A percentile compares a stretch with the other conserved stretches of the same genome.
Evolutionary conservation across 352 stramenopile species (phyloP).

Genomic region (Pythium dissimile): DNA sequence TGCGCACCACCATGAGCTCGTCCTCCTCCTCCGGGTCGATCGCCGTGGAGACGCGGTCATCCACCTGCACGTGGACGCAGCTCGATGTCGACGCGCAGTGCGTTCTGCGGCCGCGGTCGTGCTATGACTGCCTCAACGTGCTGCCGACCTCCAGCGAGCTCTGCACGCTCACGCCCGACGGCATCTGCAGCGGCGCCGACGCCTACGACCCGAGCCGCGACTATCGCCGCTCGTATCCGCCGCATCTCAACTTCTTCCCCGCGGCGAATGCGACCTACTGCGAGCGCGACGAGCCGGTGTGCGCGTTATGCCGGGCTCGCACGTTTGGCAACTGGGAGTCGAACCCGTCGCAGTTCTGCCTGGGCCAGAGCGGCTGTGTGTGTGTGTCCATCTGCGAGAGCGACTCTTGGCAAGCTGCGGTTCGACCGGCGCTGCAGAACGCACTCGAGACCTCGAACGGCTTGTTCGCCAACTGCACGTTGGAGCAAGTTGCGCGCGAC

Average conservation of each 20-base stretch:
- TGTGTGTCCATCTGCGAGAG: conserved; percentile 54
- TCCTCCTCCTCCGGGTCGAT: conserved; percentile 8
- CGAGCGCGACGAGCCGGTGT: conserved; percentile 32
- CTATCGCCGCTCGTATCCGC: conserved; percentile 44
- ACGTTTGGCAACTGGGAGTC: conserved; percentile 29
- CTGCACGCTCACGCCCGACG: conserved; percentile 46
- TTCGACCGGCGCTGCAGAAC: conserved; percentile 29
- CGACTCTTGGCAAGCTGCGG: conserved; percentile 34
- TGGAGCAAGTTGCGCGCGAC: conserved; percentile 10
- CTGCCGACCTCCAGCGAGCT: conserved; percentile 28
- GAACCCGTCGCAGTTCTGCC: conserved; percentile 54
- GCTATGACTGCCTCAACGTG: conserved; percentile 20
- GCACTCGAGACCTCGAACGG: conserved; percentile 8
- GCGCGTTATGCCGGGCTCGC: conserved; percentile 29
- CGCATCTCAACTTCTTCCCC: conserved; percentile 64
- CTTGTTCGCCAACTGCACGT: neutral
- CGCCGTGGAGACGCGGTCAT: conserved; percentile 14
- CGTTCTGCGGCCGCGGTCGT: conserved; percentile 40
- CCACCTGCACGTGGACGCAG: conserved; percentile 45
- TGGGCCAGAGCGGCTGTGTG: conserved; percentile 34
- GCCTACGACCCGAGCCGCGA: conserved; percentile 46
- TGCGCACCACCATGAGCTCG: conserved; percentile 21
- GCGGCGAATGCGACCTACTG: conserved; percentile 55
- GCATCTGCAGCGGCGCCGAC: conserved; percentile 37
- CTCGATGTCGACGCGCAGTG: conserved; percentile 25